These are phyloP conservation scores for Lycium ferocissimum DNA, from an alignment of 257 asterid species.

Conservation along the genomic window DNA sequence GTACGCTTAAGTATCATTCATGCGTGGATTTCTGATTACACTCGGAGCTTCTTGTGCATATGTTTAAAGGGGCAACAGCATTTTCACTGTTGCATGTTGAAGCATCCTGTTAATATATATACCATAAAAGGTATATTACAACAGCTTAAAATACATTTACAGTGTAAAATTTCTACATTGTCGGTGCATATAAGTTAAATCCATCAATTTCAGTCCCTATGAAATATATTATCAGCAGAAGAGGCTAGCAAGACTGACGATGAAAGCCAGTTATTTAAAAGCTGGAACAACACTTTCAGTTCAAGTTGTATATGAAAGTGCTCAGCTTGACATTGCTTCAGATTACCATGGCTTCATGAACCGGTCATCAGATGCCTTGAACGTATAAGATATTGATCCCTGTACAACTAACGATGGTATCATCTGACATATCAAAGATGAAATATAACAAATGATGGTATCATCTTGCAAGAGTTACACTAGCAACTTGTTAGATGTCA, in stretches of 20 bases:
- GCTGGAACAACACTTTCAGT: background rate
- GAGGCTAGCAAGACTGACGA: background rate
- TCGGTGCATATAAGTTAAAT: background rate
- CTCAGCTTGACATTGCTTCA: background rate
- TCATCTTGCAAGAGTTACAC: background rate
- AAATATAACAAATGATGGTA: background rate
- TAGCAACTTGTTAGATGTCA: background rate
- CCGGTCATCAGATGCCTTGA: background rate
- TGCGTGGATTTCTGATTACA: background rate
- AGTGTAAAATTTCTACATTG: background rate
- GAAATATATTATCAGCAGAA: background rate
- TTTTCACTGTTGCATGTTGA: background rate
- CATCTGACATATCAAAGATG: background rate
- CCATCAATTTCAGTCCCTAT: background rate
- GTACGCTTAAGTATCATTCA: background rate
- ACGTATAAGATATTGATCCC: background rate
- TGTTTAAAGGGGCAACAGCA: background rate
- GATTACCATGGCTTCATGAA: background rate
- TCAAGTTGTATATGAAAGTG: background rate
- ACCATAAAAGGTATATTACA: background rate
- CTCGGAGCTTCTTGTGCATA: background rate
- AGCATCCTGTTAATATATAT: background rate
- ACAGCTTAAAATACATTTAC: background rate
- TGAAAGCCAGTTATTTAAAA: no score
- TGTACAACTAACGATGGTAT: no score